phyloP scores from a whole-genome alignment of 257 asterid genomes.

The Ocimum tenuiflorum region DNA sequence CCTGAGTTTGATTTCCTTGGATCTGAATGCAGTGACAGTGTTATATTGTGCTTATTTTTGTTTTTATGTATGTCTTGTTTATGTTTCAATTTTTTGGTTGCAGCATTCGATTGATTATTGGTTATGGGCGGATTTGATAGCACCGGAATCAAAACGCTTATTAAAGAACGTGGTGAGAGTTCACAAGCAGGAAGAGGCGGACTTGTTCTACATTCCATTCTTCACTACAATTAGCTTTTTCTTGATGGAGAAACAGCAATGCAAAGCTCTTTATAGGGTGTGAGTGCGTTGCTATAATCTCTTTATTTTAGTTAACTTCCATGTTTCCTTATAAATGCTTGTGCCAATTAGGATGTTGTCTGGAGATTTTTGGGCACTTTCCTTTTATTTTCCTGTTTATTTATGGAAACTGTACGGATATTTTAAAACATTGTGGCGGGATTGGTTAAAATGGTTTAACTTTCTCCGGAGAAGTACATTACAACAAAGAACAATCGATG shows the following conservation, averaged over 20 bases:
- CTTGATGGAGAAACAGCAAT: conserved; percentile 80
- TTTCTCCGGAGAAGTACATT: too few relatives aligned
- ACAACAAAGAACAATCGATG: too few relatives aligned
- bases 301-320: background rate
- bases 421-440: too few relatives aligned
- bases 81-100: conserved; percentile 8
- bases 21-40: background rate
- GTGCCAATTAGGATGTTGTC: too few relatives aligned
- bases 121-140: conserved; percentile 98
- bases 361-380: too few relatives aligned
- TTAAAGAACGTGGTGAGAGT: conserved; percentile 78
- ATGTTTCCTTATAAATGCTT: conserved; percentile 9
- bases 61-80: background rate
- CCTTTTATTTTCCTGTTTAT: too few relatives aligned
- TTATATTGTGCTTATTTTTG: background rate
- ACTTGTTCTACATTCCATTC: conserved; percentile 87
- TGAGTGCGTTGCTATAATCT: conserved; percentile 68
- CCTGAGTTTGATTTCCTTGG: conserved; percentile 12
- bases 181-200: conserved; percentile 82
- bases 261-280: conserved; percentile 99
- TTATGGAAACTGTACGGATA: too few relatives aligned
- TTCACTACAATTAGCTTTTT: conserved; percentile 91
- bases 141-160: too few relatives aligned
- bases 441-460: too few relatives aligned
- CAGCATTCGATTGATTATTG: conserved; percentile 97